A percentile compares a stretch with the other conserved stretches of the same genome.
phyloP scores from a whole-genome alignment of 768 basidiomycete genomes.

The Cystofilobasidium macerans region DNA sequence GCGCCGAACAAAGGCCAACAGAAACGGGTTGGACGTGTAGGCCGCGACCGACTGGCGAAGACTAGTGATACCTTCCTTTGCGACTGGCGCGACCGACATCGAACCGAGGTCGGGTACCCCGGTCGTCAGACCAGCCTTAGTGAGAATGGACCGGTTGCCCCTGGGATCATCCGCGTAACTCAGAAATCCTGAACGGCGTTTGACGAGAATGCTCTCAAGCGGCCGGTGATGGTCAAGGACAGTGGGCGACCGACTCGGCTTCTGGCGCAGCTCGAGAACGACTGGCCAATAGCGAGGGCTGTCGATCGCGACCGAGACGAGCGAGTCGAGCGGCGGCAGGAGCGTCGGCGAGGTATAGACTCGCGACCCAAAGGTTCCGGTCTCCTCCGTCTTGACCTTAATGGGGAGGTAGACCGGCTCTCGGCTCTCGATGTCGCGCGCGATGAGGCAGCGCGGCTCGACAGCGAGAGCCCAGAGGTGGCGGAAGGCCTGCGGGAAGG shows the following conservation, averaged over 20 bases:
- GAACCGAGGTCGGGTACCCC: conserved; percentile 72
- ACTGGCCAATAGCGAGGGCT: conserved; percentile 95
- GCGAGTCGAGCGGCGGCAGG: conserved; percentile 72
- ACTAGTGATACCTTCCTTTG: conserved; percentile 57
- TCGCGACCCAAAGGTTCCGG: conserved; percentile 47
- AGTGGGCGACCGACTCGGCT: conserved; percentile 35
- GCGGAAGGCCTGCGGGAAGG: conserved; percentile 80
- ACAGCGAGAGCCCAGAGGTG: conserved; percentile 94
- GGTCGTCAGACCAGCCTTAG: conserved; percentile 70
- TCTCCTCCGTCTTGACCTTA: conserved; percentile 69
- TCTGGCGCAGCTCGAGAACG: conserved; percentile 61
- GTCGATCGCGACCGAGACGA: conserved; percentile 74
- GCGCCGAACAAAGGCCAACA: conserved; percentile 70
- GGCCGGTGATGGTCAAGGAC: too few species aligned
- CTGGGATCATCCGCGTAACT: conserved; percentile 89
- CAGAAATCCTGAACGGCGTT: conserved; percentile 80
- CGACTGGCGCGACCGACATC: conserved; percentile 55
- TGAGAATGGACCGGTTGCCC: conserved; percentile 81
- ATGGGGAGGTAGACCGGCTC: conserved; percentile 88
- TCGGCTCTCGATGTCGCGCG: conserved; percentile 79
- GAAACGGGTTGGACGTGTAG: conserved; percentile 68
- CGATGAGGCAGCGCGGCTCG: conserved; percentile 83
- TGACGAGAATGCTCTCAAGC: conserved; percentile 58
- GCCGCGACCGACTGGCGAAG: conserved; percentile 76
- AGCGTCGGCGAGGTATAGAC: conserved; percentile 85